A percentile compares a stretch with the other conserved stretches of the same genome.
phyloP scores from a whole-genome alignment of 2,329 filamentous ascomycete genomes.

The Blastomyces silverae region DNA sequence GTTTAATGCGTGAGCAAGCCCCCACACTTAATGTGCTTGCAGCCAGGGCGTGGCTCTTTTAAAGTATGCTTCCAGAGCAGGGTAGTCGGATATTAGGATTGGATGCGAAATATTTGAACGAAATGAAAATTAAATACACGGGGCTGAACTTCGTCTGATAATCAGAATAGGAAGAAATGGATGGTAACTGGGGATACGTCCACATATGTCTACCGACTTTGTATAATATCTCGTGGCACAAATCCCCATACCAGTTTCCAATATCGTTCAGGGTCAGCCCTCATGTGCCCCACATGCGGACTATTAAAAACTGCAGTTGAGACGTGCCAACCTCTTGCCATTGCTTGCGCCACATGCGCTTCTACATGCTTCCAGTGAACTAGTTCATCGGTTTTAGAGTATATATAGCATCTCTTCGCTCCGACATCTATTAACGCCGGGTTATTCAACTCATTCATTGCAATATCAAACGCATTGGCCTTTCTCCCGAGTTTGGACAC shows the following conservation, averaged over 20 bases:
- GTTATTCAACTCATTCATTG: constrained; percentile 32
- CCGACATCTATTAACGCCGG: constrained; percentile 17
- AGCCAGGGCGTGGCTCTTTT: neutral
- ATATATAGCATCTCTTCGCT: constrained; percentile 35
- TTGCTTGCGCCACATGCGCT: constrained; percentile 32
- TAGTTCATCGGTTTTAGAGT: constrained; percentile 37
- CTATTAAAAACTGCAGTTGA: constrained; percentile 34
- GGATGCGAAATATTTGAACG: neutral
- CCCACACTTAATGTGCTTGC: neutral
- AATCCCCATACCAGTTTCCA: constrained; percentile 32
- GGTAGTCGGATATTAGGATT: neutral
- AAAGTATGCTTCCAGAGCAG: neutral
- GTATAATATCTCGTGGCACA: constrained; percentile 14
- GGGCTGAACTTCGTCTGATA: neutral
- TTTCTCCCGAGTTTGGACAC: constrained; percentile 21
- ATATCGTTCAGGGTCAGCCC: constrained; percentile 34
- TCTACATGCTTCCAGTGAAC: constrained; percentile 35
- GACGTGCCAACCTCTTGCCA: constrained; percentile 30
- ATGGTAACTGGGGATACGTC: neutral
- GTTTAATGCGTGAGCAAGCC: neutral
- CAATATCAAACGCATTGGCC: constrained; percentile 27
- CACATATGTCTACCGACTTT: neutral
- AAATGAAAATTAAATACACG: neutral
- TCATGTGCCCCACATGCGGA: constrained; percentile 39
- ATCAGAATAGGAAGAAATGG: neutral